A percentile compares a stretch with the other conserved stretches of the same genome.
phyloP scores from a whole-genome alignment of 768 basidiomycete species.

The Pholiota conissans region DNA sequence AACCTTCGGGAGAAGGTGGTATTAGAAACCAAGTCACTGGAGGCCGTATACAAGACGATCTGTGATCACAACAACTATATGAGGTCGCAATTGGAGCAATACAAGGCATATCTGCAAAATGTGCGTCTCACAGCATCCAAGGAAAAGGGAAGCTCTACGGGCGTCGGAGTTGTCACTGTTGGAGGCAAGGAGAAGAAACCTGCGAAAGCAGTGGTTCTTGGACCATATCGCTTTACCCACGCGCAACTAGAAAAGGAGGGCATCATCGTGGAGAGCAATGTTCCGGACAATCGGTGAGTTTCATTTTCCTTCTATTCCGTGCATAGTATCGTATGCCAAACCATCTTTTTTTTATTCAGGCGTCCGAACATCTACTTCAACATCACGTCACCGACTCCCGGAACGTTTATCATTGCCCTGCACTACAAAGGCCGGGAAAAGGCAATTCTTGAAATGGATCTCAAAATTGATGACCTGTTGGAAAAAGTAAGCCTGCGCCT shows the following conservation, averaged over 20 bases:
- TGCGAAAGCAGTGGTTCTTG: conserved; percentile 80
- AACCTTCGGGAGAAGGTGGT: conserved; percentile 96
- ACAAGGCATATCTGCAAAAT: conserved; percentile 99
- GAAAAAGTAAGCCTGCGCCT: conserved; percentile 72
- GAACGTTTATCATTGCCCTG: conserved; percentile 97
- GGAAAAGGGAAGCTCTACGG: conserved; percentile 85
- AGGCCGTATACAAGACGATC: conserved; percentile 99
- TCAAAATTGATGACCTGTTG: conserved; percentile 96
- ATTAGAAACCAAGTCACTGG: conserved; percentile 87
- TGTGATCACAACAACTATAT: conserved; percentile 99
- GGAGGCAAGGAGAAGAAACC: conserved; percentile 98
- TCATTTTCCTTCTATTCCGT: not conserved
- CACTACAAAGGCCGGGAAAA: conserved; percentile 99
- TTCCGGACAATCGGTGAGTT: conserved; percentile 92
- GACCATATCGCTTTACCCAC: conserved; percentile 97
- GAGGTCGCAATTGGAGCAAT: conserved; percentile 94
- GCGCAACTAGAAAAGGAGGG: conserved; percentile 99
- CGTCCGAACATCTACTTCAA: conserved; percentile 99
- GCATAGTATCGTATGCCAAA: not conserved
- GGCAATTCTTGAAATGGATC: conserved; percentile 99
- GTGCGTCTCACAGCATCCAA: conserved; percentile 88
- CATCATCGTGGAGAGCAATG: conserved; percentile 98
- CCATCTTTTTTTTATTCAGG: conserved; percentile 37
- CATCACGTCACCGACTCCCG: conserved; percentile 95
- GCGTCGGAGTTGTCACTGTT: conserved; percentile 92